phyloP scores from a whole-genome alignment of 352 stramenopile genomes.

The Aphanomyces astaci region DNA sequence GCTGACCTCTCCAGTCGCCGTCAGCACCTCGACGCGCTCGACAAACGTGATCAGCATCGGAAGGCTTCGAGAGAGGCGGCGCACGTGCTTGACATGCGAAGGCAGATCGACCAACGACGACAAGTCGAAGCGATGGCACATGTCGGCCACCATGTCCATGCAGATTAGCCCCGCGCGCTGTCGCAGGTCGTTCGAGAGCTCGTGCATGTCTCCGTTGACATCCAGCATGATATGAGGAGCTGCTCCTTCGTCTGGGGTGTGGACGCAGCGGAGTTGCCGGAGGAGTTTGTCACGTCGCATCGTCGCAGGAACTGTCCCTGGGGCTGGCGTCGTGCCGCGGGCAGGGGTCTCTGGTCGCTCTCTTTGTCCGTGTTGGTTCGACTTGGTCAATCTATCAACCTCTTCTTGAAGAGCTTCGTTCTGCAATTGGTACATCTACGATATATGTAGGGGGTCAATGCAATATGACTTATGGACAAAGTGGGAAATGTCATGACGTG shows the following conservation, averaged over 20 bases:
- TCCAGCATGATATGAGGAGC: not conserved
- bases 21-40: not conserved
- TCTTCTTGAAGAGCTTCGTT: conserved; percentile 5
- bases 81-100: not conserved
- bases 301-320: not conserved
- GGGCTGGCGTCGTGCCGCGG: no score
- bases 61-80: not conserved
- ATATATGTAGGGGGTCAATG: not conserved
- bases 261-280: not conserved
- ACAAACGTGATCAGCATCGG: not conserved
- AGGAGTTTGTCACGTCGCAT: conserved; percentile 19
- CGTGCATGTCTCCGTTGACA: not conserved
- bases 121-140: not conserved
- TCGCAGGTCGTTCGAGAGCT: not conserved
- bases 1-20: not conserved
- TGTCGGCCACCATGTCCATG: conserved; percentile 10
- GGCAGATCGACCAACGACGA: not conserved
- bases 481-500: not conserved
- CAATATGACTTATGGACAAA: conserved; percentile 1
- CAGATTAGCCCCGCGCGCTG: conserved; percentile 2
- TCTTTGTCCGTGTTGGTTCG: not conserved
- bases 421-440: conserved; percentile 11
- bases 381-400: not conserved
- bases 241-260: not conserved
- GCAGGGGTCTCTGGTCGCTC: not conserved